Evolutionary conservation across 1,139 yeast species (phyloP).

Genomic region (Chernovozyma aurita): DNA sequence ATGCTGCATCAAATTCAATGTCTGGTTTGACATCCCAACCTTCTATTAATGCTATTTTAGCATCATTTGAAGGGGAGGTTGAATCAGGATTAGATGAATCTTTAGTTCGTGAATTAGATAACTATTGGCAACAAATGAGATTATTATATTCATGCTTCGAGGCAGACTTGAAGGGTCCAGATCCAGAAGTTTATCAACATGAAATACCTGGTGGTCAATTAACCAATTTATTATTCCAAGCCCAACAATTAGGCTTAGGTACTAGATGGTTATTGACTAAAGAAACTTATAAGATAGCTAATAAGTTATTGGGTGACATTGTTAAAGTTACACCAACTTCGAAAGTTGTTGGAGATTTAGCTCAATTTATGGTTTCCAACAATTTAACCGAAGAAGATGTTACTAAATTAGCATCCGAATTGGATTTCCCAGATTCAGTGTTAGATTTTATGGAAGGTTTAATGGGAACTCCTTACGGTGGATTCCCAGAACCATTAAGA

Average conservation of each 20-base stretch:
- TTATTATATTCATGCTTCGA: conserved; percentile 93
- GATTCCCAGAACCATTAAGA: conserved; percentile 98
- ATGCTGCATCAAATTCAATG: conserved; percentile 95
- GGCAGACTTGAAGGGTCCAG: conserved; percentile 98
- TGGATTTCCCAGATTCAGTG: conserved; percentile 98
- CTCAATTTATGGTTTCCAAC: conserved; percentile 98
- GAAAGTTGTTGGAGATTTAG: conserved; percentile 97
- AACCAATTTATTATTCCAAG: conserved; percentile 96
- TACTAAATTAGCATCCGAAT: conserved; percentile 74
- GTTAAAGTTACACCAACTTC: conserved; percentile 99
- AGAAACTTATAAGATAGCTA: conserved; percentile 88
- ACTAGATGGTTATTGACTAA: conserved; percentile 95
- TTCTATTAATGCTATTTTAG: conserved; percentile 85
- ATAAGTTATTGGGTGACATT: conserved; percentile 85
- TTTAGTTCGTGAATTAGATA: conserved; percentile 76
- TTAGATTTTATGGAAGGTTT: conserved; percentile 97
- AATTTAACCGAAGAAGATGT: conserved; percentile 84
- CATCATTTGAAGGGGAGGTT: conserved; percentile 84
- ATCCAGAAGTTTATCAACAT: conserved; percentile 96
- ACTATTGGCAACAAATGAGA: conserved; percentile 99
- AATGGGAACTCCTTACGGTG: conserved; percentile 99
- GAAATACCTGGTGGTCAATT: conserved; percentile 99
- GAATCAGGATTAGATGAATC: conserved; percentile 68
- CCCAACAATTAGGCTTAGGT: conserved; percentile 97
- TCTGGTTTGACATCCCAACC: conserved; percentile 99